phyloP scores from a whole-genome alignment of 352 stramenopile genomes.

The Pilasporangium apinafurcum region DNA sequence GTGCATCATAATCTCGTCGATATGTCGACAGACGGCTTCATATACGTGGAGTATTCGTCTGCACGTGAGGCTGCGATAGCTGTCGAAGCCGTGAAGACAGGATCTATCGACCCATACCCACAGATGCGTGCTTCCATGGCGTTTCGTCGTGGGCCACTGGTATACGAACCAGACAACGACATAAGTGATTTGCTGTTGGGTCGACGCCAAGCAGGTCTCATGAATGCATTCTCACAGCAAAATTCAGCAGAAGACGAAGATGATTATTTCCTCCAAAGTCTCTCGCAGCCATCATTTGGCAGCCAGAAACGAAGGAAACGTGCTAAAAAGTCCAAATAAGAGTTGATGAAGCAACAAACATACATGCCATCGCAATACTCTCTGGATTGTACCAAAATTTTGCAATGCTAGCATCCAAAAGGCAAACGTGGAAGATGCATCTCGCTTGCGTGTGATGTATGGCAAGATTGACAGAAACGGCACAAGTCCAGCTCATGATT shows the following conservation, averaged over 20 bases:
- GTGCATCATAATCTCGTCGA: constrained; percentile 67
- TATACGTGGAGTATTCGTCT: constrained; percentile 51
- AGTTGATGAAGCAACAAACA: too few relatives aligned
- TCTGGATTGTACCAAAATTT: too few relatives aligned
- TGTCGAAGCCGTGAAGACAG: constrained; percentile 24
- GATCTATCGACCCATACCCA: constrained; percentile 9
- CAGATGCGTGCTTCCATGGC: constrained; percentile 41
- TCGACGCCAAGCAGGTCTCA: constrained; percentile 15
- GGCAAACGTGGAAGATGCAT: too few relatives aligned
- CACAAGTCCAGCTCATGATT: too few relatives aligned
- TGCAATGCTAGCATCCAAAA: too few relatives aligned
- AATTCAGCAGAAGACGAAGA: constrained; percentile 43
- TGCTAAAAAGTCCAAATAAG: too few relatives aligned
- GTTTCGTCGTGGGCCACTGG: constrained; percentile 21
- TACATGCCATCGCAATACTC: too few relatives aligned
- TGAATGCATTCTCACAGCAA: constrained; percentile 45
- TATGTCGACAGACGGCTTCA: constrained; percentile 51
- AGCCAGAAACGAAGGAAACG: too few relatives aligned
- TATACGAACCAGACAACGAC: constrained; percentile 17
- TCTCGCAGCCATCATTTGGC: constrained; percentile 55
- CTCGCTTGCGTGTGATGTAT: too few relatives aligned
- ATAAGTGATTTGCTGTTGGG: constrained; percentile 52
- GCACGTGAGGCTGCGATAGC: constrained; percentile 24
- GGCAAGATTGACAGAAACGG: too few relatives aligned
- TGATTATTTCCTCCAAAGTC: constrained; percentile 66